Conservation (phyloP, 495 filamentous ascomycete species). For the Xylaria curta region DNA sequence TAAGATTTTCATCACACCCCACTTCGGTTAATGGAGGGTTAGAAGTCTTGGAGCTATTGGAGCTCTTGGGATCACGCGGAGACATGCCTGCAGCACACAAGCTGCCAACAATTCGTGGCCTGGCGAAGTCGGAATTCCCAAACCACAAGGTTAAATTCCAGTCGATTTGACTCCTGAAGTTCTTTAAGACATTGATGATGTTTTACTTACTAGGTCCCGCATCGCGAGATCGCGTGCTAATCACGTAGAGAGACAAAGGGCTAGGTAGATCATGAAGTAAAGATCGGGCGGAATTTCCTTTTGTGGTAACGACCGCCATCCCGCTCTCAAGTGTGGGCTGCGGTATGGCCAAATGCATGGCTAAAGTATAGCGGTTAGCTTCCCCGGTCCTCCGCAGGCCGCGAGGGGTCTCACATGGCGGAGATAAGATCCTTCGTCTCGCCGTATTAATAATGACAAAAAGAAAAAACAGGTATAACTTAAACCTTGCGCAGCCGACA, state of each 20-base stretch:
- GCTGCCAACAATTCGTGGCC: not conserved
- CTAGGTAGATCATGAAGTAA: not conserved
- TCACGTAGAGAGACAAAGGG: not conserved
- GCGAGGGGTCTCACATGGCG: not conserved
- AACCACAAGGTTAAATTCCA: not conserved
- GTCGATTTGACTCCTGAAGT: not conserved
- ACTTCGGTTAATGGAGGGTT: not conserved
- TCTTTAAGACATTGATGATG: not conserved
- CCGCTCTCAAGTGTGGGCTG: not conserved
- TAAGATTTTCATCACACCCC: not conserved
- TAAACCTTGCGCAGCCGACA: conserved; percentile 22
- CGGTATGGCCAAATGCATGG: not conserved
- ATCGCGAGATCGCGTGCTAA: not conserved
- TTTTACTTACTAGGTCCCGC: not conserved
- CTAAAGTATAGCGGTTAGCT: not conserved
- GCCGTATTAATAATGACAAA: conserved; percentile 6
- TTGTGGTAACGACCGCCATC: conserved; percentile 4
- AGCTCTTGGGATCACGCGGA: not conserved
- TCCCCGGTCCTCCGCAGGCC: not conserved
- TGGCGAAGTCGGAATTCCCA: not conserved
- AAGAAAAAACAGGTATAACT: not conserved
- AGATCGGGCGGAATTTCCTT: conserved; percentile 16
- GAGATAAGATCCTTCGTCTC: not conserved
- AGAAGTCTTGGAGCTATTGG: not conserved
- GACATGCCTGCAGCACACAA: not conserved